phyloP scores from a whole-genome alignment of 805 yeast species.

The Clavispora phyllophila region DNA sequence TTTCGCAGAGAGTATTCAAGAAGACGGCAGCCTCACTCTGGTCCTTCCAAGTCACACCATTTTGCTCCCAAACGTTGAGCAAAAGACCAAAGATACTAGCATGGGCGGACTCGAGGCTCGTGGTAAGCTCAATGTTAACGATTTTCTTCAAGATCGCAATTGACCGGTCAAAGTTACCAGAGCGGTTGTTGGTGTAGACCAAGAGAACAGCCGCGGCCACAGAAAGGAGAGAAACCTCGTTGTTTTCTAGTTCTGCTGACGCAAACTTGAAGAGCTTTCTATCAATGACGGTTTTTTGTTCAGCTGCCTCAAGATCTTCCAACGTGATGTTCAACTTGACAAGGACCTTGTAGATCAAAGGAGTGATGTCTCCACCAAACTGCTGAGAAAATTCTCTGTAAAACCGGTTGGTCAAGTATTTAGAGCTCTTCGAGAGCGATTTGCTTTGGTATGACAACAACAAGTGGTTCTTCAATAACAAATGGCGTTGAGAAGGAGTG shows the following conservation, averaged over 20 bases:
- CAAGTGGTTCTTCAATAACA: slow-evolving; percentile 40
- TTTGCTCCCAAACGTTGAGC: slow-evolving; percentile 4
- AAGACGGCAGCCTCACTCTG: too few species aligned
- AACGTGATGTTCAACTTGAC: slow-evolving; percentile 23
- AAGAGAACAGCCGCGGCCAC: slow-evolving; percentile 26
- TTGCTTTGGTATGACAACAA: slow-evolving; percentile 38
- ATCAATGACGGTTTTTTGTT: slow-evolving; percentile 12
- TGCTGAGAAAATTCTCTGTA: slow-evolving; percentile 15
- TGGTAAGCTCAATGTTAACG: slow-evolving; percentile 6
- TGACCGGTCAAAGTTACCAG: slow-evolving; percentile 22
- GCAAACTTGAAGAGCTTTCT: slow-evolving; percentile 18
- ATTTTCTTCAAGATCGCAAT: slow-evolving; percentile 11
- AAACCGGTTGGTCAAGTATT: slow-evolving; percentile 19
- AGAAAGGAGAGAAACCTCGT: slow-evolving; percentile 10
- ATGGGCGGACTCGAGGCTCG: slow-evolving; percentile 2
- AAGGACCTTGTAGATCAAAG: slow-evolving; percentile 26
- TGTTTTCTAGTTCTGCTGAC: slow-evolving; percentile 12
- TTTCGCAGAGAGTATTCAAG: not conserved
- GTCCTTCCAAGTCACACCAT: too few species aligned
- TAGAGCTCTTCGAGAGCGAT: slow-evolving; percentile 25
- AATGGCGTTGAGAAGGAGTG: slow-evolving; percentile 34
- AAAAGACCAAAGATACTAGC: slow-evolving; percentile 9
- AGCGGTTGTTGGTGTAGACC: slow-evolving; percentile 20
- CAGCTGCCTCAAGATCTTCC: slow-evolving; percentile 20
- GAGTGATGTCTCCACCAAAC: slow-evolving; percentile 29